Evolutionary conservation across 768 basidiomycete genomes (phyloP).

Genomic region (Coprinopsis cinerea): DNA sequence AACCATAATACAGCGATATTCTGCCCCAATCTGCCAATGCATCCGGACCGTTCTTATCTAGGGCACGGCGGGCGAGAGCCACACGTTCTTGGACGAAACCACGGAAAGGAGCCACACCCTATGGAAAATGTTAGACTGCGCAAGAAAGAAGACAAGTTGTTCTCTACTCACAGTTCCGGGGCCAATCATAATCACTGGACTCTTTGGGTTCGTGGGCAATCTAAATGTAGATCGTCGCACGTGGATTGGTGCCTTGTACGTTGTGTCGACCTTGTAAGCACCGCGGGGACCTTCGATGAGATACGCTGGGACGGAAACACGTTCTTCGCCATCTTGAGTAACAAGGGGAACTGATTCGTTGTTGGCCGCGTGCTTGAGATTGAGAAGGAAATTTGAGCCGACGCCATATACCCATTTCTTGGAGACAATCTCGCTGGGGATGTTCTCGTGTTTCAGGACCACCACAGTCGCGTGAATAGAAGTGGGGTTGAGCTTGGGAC

Average conservation of each 20-base stretch:
- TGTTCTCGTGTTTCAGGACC: conserved; percentile 86
- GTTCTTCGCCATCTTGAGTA: conserved; percentile 28
- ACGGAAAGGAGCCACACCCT: conserved; percentile 99
- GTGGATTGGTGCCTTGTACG: conserved; percentile 88
- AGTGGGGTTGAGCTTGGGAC: conserved; percentile 85
- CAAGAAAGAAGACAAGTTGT: background rate
- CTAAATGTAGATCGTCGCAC: conserved; percentile 96
- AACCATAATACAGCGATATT: conserved; percentile 95
- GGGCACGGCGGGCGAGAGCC: conserved; percentile 87
- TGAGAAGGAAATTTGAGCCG: conserved; percentile 92
- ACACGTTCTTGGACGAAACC: conserved; percentile 98
- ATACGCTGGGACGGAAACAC: conserved; percentile 58
- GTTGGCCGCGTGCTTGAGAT: conserved; percentile 74
- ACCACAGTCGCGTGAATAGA: conserved; percentile 93
- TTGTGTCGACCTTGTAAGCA: conserved; percentile 62
- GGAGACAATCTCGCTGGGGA: conserved; percentile 43
- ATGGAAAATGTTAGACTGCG: conserved; percentile 9
- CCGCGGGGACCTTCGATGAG: conserved; percentile 88
- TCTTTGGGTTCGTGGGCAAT: conserved; percentile 95
- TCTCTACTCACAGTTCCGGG: conserved; percentile 82
- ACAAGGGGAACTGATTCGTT: conserved; percentile 48
- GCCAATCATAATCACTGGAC: conserved; percentile 98
- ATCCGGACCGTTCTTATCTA: conserved; percentile 93
- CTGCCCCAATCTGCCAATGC: conserved; percentile 94
- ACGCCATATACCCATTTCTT: conserved; percentile 80